Evolutionary conservation across 495 filamentous ascomycete genomes (phyloP).

Genomic region (Penicillium desertorum): DNA sequence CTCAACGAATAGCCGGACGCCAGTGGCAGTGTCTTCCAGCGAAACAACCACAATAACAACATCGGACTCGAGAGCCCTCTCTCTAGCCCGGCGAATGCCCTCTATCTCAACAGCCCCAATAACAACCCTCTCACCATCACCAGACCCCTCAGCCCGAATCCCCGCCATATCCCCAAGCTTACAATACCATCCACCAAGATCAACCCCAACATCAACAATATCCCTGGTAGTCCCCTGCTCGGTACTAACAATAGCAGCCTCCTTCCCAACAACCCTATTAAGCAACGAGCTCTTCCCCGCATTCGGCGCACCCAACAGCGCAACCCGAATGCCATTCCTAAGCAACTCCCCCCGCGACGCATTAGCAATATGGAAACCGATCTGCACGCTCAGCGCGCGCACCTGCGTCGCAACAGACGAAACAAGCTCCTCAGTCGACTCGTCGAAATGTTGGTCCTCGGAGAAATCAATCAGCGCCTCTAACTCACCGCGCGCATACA

Average conservation of each 20-base stretch:
- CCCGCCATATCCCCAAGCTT: constrained; percentile 92
- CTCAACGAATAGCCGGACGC: constrained; percentile 47
- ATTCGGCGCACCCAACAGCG: constrained; percentile 88
- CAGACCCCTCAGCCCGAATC: constrained; percentile 50
- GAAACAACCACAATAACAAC: constrained; percentile 80
- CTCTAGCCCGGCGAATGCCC: constrained; percentile 83
- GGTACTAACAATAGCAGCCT: constrained; percentile 89
- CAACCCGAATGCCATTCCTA: constrained; percentile 79
- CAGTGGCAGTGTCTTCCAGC: constrained; percentile 50
- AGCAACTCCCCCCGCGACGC: constrained; percentile 82
- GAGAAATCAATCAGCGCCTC: constrained; percentile 96
- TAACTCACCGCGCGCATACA: constrained; percentile 83
- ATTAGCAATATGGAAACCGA: constrained; percentile 68
- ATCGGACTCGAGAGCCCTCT: constrained; percentile 78
- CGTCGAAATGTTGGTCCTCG: constrained; percentile 96
- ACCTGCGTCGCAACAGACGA: constrained; percentile 66
- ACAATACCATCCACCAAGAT: constrained; percentile 85
- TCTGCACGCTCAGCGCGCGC: constrained; percentile 53
- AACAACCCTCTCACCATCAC: constrained; percentile 17
- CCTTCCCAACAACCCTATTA: constrained; percentile 86
- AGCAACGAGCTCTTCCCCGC: constrained; percentile 93
- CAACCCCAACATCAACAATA: constrained; percentile 88
- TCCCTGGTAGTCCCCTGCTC: constrained; percentile 94
- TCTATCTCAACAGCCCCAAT: constrained; percentile 83
- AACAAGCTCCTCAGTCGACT: constrained; percentile 71